Evolutionary conservation across 2,329 filamentous ascomycete species (phyloP), one percentile per base, ranked within the genome.

Genomic region (Chaetothyriales sp.): DNA sequence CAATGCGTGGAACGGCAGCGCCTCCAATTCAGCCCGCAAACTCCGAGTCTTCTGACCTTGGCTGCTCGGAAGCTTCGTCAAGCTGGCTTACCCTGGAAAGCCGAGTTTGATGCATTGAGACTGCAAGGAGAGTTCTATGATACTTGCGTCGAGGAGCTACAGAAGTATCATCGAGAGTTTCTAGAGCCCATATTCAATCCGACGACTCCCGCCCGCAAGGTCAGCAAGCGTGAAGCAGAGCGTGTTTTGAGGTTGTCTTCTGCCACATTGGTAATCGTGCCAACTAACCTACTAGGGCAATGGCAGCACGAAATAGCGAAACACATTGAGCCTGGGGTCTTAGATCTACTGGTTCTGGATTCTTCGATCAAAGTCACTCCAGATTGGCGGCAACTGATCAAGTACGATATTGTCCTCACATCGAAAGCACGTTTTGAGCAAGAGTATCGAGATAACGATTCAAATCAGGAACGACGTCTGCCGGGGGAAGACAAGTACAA

Each of bases 261-360:
- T 25, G 77, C 78, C 0, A 94, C 84, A 0, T 70, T 97, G 2
- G 73, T 95, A 18, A 77, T 95, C 28, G 87, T 89, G 0, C 90
- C 90, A 0, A 75, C 81, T 13, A 95, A 95, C 62, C 72, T 95
- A 20, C 72, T 94, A 2, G 76, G 82, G 50, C 90, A 97, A 65
- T 95, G 90, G 90, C 72, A 78, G 50, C 75, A 80, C 9, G 88
- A 95, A 62, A 88, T 95, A 9, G 65, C 72, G 2, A 89, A 88
- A 61, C 90, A 95, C 62, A 84, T 88, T 0, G 66, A 74, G 33
- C 58, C 64, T 4, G 70, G 68, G 2, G 76, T 77, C 0, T 69
- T 95, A 0, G 77, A 75, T 8, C 74, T 88, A 0, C 69, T 92
- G 0, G 69, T 83, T 0, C 67, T 94, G 33, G 74, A 79, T 19